These are phyloP conservation scores for Moringa oleifera DNA, from an alignment of 345 rosid species.

Conservation along the genomic window DNA sequence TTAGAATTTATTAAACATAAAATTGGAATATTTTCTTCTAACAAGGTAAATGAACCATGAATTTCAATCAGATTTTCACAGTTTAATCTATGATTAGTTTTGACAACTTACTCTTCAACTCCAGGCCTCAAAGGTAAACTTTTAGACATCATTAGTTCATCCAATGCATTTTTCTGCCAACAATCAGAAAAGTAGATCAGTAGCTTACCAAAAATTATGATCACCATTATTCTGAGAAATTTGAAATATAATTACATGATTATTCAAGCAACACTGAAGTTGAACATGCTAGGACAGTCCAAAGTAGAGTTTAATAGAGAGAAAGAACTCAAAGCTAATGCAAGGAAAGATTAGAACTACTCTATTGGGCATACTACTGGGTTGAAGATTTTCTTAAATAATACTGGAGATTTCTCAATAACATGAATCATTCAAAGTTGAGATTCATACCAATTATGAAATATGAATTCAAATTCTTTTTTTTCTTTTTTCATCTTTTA, in stretches of 20 bases:
- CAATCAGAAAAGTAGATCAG: constrained; percentile 20
- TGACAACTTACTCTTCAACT: constrained; percentile 62
- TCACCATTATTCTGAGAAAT: neutral
- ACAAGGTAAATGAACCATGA: neutral
- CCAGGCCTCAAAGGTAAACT: constrained; percentile 80
- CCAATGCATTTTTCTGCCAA: constrained; percentile 75
- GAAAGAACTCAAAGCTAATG: neutral
- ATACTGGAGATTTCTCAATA: too few species aligned
- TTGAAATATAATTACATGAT: neutral
- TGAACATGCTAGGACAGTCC: constrained; percentile 1
- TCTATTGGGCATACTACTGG: neutral
- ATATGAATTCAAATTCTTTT: too few species aligned
- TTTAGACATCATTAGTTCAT: constrained; percentile 58
- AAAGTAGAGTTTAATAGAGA: neutral
- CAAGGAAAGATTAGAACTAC: neutral
- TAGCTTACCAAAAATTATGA: constrained; percentile 3
- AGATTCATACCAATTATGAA: too few species aligned
- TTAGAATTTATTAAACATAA: neutral
- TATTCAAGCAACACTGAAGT: neutral
- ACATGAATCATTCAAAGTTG: too few species aligned
- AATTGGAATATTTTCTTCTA: neutral
- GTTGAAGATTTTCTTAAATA: neutral
- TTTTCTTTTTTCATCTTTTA: too few species aligned
- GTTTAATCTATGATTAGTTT: neutral
- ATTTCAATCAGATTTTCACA: neutral